These are phyloP conservation scores for Clonostachys byssicola DNA, from an alignment of 2,329 filamentous ascomycete species.

Conservation along the genomic window DNA sequence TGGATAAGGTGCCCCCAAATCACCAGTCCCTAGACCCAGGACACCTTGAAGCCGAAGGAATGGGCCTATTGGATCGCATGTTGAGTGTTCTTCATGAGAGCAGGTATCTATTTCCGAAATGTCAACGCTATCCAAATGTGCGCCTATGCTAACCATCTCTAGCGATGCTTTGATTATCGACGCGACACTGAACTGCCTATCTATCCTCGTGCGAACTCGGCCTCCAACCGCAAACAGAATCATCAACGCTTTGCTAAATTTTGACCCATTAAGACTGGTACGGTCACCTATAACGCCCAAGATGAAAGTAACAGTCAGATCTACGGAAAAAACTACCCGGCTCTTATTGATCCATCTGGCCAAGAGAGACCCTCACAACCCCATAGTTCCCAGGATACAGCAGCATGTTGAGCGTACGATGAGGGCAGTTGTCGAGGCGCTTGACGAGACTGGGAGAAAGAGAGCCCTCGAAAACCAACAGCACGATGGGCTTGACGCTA, in stretches of 20 bases:
- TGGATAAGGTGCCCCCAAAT: slow-evolving; percentile 78
- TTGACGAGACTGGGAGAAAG: slow-evolving; percentile 78
- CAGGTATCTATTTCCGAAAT: slow-evolving; percentile 51
- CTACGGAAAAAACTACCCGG: slow-evolving; percentile 90
- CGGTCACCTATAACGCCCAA: slow-evolving; percentile 74
- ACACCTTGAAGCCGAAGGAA: slow-evolving; percentile 88
- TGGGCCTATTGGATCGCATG: slow-evolving; percentile 84
- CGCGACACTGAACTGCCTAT: slow-evolving; percentile 84
- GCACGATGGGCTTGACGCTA: slow-evolving; percentile 72
- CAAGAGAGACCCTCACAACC: slow-evolving; percentile 81
- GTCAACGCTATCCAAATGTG: slow-evolving; percentile 1
- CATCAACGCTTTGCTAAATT: slow-evolving; percentile 78
- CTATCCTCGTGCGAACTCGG: slow-evolving; percentile 76
- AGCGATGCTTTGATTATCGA: slow-evolving; percentile 88
- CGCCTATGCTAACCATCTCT: slow-evolving; percentile 10
- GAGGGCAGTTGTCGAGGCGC: slow-evolving; percentile 71
- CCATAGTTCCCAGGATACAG: slow-evolving; percentile 73
- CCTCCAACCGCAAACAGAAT: slow-evolving; percentile 82
- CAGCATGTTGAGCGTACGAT: slow-evolving; percentile 81
- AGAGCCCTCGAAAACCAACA: slow-evolving; percentile 68
- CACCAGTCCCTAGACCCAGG: slow-evolving; percentile 76
- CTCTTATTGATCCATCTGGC: slow-evolving; percentile 78
- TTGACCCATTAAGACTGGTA: slow-evolving; percentile 84
- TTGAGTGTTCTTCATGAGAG: slow-evolving; percentile 80
- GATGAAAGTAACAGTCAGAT: slow-evolving; percentile 78